These are phyloP conservation scores for Maudiozyma barnettii DNA, from an alignment of 805 yeast species.

Conservation along the genomic window DNA sequence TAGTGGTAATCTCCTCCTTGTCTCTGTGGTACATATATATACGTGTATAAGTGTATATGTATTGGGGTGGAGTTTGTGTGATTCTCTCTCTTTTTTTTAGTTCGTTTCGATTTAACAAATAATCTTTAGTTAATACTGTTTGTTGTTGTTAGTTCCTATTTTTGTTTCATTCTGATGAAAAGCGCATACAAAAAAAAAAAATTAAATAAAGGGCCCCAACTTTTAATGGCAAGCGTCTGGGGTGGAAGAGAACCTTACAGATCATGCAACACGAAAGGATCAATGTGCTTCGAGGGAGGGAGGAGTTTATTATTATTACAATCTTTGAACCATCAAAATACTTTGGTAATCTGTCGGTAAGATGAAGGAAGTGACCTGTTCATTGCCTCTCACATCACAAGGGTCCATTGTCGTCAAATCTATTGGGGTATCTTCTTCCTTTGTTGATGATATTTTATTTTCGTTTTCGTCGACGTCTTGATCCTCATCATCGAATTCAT, in stretches of 20 bases:
- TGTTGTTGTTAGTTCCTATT: not conserved
- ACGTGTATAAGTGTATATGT: no score
- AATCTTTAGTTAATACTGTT: not conserved
- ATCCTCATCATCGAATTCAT: slow-evolving; percentile 61
- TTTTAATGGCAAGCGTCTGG: no score
- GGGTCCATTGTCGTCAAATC: slow-evolving; percentile 60
- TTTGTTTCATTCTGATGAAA: not conserved
- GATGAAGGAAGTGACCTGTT: slow-evolving; percentile 41
- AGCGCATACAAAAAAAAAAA: not conserved
- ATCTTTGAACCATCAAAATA: slow-evolving; percentile 20
- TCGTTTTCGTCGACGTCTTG: not conserved
- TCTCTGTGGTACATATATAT: no score
- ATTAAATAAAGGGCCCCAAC: not conserved
- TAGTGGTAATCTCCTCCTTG: no score
- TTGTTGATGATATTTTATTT: slow-evolving; percentile 30
- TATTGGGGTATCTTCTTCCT: slow-evolving; percentile 45
- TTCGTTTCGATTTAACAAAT: no score
- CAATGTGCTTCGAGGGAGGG: no score
- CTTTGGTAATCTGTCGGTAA: slow-evolving; percentile 41
- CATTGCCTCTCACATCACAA: slow-evolving; percentile 66
- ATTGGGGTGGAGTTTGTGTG: no score
- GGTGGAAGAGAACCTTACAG: no score
- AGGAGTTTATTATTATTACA: no score
- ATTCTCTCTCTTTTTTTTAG: no score
- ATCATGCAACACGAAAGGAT: not conserved